Evolutionary conservation across 139 green algal genomes (phyloP), one percentile per base, ranked within the genome.

Genomic region (Chlamydomonas incerta): DNA sequence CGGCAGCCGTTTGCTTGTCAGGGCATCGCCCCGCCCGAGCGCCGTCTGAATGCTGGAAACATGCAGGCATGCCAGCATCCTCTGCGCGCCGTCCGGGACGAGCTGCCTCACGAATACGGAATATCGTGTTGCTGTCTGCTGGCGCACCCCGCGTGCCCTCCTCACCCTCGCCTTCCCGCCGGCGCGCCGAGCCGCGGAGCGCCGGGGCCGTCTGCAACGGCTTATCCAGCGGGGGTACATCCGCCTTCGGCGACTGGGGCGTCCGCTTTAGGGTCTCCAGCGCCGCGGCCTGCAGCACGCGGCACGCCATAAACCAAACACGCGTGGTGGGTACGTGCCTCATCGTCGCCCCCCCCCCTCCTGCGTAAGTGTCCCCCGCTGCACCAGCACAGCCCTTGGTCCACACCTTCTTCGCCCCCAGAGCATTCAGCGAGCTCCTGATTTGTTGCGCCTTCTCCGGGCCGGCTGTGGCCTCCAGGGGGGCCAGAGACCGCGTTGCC

Each of bases 211-310:
- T 67, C 35, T 18, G 6, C 15, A 47, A 34, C 47, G 72, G 67
- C 68, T 86, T 79, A 28, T 86, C 80, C 20, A 89, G 70, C 10
- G 85, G 85, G n/a, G 85, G 85, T 9, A 89, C 69, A 74, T 89
- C 85, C 21, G 85, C 29, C 35, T 82, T 74, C 23, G 85, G 85
- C 1, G 85, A 73, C 71, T 87, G 68, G 6, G 80, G 80, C 68
- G 80, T 87, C 41, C 57, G 58, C 37, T 74, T 81, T 2, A 87
- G 69, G 34, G 70, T 79, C 4, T 76, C 67, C 62, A 86, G 67
- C 50, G 66, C 52, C 18, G 67, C 50, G 3, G 50, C 67, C 68
- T 76, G 67, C 28, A 71, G 24, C n/a, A n/a, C n/a, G n/a, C n/a
- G n/a, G n/a, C n/a, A n/a, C n/a, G n/a, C n/a, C n/a, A n/a, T n/a